Evolutionary conservation across 2,329 filamentous ascomycete genomes (phyloP), one percentile per base, ranked within the genome.

Genomic region (Colletotrichum lupini): DNA sequence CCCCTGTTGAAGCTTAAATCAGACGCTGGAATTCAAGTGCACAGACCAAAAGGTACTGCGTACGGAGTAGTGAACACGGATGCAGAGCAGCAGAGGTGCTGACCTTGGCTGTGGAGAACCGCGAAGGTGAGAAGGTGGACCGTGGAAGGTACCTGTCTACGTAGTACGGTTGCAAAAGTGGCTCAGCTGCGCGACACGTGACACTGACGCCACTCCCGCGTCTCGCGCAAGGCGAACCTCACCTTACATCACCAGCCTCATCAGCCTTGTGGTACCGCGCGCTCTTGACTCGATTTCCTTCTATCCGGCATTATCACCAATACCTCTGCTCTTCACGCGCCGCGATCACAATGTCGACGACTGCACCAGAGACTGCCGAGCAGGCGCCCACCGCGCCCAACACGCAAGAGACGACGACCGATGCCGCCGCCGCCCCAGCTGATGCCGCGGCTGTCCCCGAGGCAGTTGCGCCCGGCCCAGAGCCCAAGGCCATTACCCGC

Each of bases 401-500:
- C 66, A 62, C 64, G 8, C 72, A 75, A 30, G 64, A 75, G 28
- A 35, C 61, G 6, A 59, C 59, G 24, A 55, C 60, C 42, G 52
- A 53, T 30, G 49, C 62, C 24, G 62, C 62, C 35, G 52, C 49
- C n/a, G 62, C 66, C 26, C 46, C 66, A 35, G 53, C 55, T 30
- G 63, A 35, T 53, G 32, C 57, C 60, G 49, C 77, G 68, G 78
- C 77, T 49, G 75, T 65, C 19, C 74, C 75, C 3, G 84, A 88
- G 64, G 84, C 87, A 64, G 81, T 89, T 61, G 85, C 85, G 53
- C 81, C 87, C 11, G 81, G 84, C 6, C 82, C 87, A 6, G 92
- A 94, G 72, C 83, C 91, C 53, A 91, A 90, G 79, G 86, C 94
- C 75, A 92, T 93, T 1, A 92, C 92, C 65, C 94, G 95, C 81